Percentiles rank a stretch among this genome's conserved stretches.
These are phyloP conservation scores for Alliaria petiolata DNA, from an alignment of 345 rosid genomes.

Conservation along the genomic window DNA sequence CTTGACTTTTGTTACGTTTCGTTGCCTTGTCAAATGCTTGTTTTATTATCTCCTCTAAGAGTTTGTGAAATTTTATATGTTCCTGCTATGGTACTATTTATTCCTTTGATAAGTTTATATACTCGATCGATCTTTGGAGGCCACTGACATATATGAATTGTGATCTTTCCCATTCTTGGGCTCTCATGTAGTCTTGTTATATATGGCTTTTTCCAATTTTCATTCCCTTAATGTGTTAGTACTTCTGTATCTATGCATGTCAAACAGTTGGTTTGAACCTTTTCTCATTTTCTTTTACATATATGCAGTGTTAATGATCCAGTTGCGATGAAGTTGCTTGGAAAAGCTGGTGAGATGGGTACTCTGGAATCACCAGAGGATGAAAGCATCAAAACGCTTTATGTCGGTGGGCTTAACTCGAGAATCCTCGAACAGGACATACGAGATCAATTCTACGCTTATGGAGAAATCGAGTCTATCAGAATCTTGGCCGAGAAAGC, in stretches of 20 bases:
- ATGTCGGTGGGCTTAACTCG: conserved; percentile 84
- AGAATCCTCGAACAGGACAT: conserved; percentile 85
- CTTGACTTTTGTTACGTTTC: background rate
- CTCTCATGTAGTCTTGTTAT: background rate
- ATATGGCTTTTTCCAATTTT: background rate
- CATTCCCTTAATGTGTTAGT: background rate
- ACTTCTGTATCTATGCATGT: background rate
- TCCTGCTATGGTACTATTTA: too few relatives aligned
- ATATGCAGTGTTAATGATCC: conserved; percentile 84
- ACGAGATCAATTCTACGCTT: conserved; percentile 84
- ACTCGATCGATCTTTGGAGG: background rate
- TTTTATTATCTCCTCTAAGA: background rate
- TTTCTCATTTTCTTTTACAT: conserved; percentile 6
- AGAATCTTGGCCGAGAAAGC: conserved; percentile 86
- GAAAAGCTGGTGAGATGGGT: conserved; percentile 97
- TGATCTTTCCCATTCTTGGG: background rate
- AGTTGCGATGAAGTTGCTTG: conserved; percentile 84
- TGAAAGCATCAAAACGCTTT: conserved; percentile 85
- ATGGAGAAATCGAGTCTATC: conserved; percentile 85
- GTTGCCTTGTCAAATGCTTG: background rate
- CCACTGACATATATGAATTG: background rate
- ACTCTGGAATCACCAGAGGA: conserved; percentile 90
- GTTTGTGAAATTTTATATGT: background rate
- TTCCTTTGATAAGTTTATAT: background rate
- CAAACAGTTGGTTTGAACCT: background rate